These are phyloP conservation scores for Hymenoscyphus scutula DNA, from an alignment of 2,329 filamentous ascomycete species.

Conservation along the genomic window DNA sequence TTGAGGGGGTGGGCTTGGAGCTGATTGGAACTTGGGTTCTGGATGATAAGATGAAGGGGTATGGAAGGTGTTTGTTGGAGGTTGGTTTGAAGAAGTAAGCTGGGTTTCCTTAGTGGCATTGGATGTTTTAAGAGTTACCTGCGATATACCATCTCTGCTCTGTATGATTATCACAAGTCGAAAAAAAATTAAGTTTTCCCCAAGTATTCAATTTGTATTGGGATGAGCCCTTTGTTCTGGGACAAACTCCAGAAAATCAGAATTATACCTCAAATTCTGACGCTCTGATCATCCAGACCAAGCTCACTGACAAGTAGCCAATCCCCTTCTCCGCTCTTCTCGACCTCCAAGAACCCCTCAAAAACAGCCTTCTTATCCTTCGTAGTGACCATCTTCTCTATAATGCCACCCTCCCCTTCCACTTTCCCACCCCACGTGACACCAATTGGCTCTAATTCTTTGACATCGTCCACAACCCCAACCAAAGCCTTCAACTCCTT, in stretches of 20 bases:
- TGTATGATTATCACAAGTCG: no score
- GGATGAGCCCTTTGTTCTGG: no score
- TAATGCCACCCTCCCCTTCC: background rate
- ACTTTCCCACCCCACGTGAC: background rate
- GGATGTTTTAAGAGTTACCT: no score
- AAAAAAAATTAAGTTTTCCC: no score
- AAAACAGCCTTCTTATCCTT: background rate
- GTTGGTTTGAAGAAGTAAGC: no score
- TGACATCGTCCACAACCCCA: background rate
- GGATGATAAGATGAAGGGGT: no score
- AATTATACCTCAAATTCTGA: background rate
- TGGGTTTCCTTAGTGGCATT: no score
- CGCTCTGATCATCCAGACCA: background rate
- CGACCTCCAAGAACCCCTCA: background rate
- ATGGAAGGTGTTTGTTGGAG: no score
- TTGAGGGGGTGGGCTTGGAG: slow-evolving; percentile 24
- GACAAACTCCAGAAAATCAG: no score
- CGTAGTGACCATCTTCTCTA: background rate
- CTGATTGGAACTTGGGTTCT: no score
- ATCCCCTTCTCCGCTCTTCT: background rate
- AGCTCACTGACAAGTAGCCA: background rate
- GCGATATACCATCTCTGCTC: no score
- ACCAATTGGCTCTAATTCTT: background rate
- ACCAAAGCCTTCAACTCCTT: background rate
- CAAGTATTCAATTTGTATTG: no score